Conservation (phyloP, 768 basidiomycete genomes). For the Boletus rex-veris region DNA sequence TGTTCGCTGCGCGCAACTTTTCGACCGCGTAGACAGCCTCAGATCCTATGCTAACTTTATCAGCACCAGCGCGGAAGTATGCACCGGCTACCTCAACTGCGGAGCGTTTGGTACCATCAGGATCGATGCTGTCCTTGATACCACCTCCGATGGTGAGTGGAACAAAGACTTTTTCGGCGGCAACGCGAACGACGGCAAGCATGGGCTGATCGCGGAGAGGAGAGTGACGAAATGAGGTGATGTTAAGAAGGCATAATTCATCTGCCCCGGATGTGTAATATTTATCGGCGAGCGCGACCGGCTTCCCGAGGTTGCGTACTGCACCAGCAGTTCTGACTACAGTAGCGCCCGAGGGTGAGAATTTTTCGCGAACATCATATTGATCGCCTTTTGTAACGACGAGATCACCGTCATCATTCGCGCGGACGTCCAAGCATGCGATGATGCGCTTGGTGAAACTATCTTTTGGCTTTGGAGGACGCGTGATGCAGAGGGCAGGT, state of each 20-base stretch:
- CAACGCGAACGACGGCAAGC: conserved; percentile 89
- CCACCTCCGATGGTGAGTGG: conserved; percentile 99
- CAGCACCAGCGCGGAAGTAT: conserved; percentile 96
- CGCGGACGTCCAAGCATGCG: conserved; percentile 96
- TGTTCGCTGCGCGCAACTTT: conserved; percentile 52
- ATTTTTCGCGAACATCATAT: conserved; percentile 93
- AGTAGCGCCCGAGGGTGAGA: conserved; percentile 19
- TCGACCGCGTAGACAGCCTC: conserved; percentile 96
- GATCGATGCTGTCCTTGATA: conserved; percentile 93
- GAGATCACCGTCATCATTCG: conserved; percentile 93
- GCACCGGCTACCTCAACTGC: conserved; percentile 94
- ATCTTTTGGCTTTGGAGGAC: conserved; percentile 46
- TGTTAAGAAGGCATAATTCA: conserved; percentile 96
- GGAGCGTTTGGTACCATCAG: conserved; percentile 82
- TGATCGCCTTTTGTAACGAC: conserved; percentile 99
- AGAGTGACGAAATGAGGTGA: conserved; percentile 97
- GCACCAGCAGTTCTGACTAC: conserved; percentile 56
- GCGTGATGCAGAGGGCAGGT: conserved; percentile 25
- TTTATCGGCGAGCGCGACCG: conserved; percentile 81
- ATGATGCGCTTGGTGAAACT: conserved; percentile 91
- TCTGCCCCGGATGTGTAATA: conserved; percentile 91
- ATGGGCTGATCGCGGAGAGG: conserved; percentile 96
- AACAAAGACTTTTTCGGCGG: conserved; percentile 88
- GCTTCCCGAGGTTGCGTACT: conserved; percentile 97
- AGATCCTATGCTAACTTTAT: conserved; percentile 97